Base-by-base conservation (phyloP, 768 basidiomycete genomes). In the Leccinum truebloodii region DNA sequence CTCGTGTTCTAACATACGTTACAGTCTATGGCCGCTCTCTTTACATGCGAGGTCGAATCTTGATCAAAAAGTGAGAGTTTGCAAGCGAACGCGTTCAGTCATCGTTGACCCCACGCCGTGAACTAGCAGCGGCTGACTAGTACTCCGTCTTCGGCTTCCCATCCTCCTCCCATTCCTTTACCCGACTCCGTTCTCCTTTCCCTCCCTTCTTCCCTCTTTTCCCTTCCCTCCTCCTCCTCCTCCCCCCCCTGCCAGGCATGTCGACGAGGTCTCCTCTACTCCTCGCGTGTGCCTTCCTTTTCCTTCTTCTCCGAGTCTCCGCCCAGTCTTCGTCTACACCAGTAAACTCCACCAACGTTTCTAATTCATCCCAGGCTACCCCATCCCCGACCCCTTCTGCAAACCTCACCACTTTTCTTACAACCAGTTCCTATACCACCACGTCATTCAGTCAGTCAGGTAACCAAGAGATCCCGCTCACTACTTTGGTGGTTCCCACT, bases 401-500 rank as follows among this genome's bases (percentile, higher is more conserved):
- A n/a, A 77, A 76, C 51, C 58, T 83, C 55, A 85, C 85, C 37
- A 76, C 87, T 52, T 84, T 84, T 58, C 76, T 84, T 55, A 81
- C 84, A 16, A 85, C 83, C 16, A 77, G 77, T 60, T 82, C 83
- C 44, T 75, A 80, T 67, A 82, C 82, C 5, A 60, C 83, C 55
- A 80, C 85, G 34, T 77, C 78, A 39, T 73, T 82, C 62, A 76
- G 77, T 57, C 76, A 76, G 49, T 79, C 82, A 6, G 84, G 81
- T 20, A 79, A 73, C 59, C 81, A 80, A 65, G 75, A 77, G 60
- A 76, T 83, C 39, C 73, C 82, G 34, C 59, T 87, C 57, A 78
- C 83, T 56, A 83, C 84, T 30, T 78, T 83, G 32, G 65, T 90
- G 34, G 64, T 90, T 53, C 83, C 88, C n/a, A 83, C 82, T 48